These are phyloP conservation scores for Colletotrichum somersetense DNA, from an alignment of 2,329 filamentous ascomycete species.

Conservation along the genomic window DNA sequence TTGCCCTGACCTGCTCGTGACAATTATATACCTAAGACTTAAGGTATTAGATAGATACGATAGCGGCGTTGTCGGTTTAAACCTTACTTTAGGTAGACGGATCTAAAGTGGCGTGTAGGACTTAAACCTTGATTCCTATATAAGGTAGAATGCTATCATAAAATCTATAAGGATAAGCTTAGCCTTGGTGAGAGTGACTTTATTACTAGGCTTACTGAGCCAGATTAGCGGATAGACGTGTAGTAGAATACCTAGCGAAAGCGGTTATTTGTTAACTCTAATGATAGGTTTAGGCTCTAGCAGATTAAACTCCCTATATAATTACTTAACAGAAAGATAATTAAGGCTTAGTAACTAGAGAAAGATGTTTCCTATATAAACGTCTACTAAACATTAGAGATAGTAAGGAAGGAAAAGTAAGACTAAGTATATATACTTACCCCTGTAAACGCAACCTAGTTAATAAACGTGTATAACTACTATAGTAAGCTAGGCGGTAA, in stretches of 20 bases:
- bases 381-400: slow-evolving; percentile 43
- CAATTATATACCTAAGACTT: slow-evolving; percentile 53
- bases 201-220: slow-evolving; percentile 51
- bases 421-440: slow-evolving; percentile 30
- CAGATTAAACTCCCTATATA: slow-evolving; percentile 46
- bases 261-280: slow-evolving; percentile 41
- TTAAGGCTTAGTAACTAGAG: slow-evolving; percentile 46
- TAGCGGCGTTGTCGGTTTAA: slow-evolving; percentile 51
- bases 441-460: slow-evolving; percentile 50
- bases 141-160: slow-evolving; percentile 51
- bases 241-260: slow-evolving; percentile 47
- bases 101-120: slow-evolving; percentile 49
- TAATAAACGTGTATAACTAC: slow-evolving; percentile 49
- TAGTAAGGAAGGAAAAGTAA: neutral
- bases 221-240: slow-evolving; percentile 50
- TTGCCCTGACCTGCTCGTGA: too few relatives aligned
- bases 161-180: slow-evolving; percentile 50
- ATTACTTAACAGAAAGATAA: slow-evolving; percentile 43
- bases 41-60: slow-evolving; percentile 54
- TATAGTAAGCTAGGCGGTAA: slow-evolving; percentile 48
- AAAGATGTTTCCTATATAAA: slow-evolving; percentile 53
- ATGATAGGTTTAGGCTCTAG: slow-evolving; percentile 45
- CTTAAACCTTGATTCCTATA: slow-evolving; percentile 42
- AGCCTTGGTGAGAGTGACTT: slow-evolving; percentile 47
- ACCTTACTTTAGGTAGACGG: slow-evolving; percentile 52